Base-by-base conservation (phyloP, 2,329 filamentous ascomycete genomes). In the Microascus cirrosus region DNA sequence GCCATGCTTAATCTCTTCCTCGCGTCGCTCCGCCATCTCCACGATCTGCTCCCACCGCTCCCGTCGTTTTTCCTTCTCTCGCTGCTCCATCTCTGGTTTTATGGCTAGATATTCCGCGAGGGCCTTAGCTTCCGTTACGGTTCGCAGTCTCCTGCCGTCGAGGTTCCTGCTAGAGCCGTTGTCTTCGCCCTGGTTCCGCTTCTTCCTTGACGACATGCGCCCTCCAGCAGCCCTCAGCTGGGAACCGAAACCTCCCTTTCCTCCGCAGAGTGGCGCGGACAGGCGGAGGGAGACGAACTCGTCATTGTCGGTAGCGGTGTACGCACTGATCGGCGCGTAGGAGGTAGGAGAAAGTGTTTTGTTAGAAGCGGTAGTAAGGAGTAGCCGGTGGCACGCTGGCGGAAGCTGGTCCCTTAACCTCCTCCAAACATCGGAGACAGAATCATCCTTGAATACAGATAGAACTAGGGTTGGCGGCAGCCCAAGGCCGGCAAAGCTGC, bases 181-280 rank as follows among this genome's bases (percentile, higher is more conserved):
- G 61, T 90, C 86, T 42, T 95, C 90, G 57, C 84, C 86, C 65
- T 89, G 84, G 58, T 86, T 86, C 67, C 86, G 86, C 78, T 93
- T 94, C 76, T 95, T 95, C 66, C 83, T 82, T n/a, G 89, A 93
- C 2, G 91, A 95, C 94, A 99, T 99, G 74, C 95, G 93, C 48
- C 95, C 94, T 68, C 95, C 94, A 2, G 94, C 94, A 0, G 95
- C 94, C 68, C 95, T 90, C 42, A 99, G 84, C 71, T 99, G 95
- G 1, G 93, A 97, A 57, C 94, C 94, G 69, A 99, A 99, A 67
- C 94, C 94, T 71, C 94, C 94, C 70, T 99, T 99, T 69, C 95
- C 95, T 75, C 95, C 94, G 64, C 87, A 89, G 45, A 96, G 75
- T 6, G 88, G 87, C 1, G 86, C 77, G 7, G 85, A 86, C 34